Percentiles rank a stretch among this genome's conserved stretches.
These are phyloP conservation scores for Penicillium sp. DNA, from an alignment of 2,329 filamentous ascomycete species.

Conservation along the genomic window DNA sequence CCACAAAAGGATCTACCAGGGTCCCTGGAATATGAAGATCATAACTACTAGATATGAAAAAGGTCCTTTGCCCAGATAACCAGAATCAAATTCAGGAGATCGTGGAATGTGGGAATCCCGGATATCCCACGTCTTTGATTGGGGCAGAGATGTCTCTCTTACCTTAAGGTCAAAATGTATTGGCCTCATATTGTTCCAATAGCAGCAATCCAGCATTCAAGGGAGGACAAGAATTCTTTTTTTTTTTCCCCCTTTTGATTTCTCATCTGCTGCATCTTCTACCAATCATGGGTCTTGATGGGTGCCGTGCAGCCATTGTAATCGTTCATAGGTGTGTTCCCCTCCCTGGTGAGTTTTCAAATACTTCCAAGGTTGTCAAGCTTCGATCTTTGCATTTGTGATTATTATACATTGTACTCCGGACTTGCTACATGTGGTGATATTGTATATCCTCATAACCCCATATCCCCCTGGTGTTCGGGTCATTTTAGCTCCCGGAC, in stretches of 20 bases:
- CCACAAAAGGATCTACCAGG: not conserved
- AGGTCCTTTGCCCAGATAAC: too few species aligned
- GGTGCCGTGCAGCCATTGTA: slow-evolving; percentile 10
- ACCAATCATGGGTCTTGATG: slow-evolving; percentile 15
- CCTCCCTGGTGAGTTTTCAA: not conserved
- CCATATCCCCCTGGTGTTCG: too few species aligned
- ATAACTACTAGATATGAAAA: not conserved
- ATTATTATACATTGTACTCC: too few species aligned
- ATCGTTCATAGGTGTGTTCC: slow-evolving; percentile 13
- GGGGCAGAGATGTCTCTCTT: too few species aligned
- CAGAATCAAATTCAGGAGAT: not conserved
- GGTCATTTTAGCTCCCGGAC: not conserved
- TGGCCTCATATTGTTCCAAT: not conserved
- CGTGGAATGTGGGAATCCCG: not conserved
- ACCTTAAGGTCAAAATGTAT: too few species aligned
- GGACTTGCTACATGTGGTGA: too few species aligned
- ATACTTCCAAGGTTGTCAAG: not conserved
- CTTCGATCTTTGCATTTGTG: not conserved
- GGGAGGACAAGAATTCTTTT: too few species aligned
- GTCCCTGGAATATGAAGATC: not conserved
- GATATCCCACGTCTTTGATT: not conserved
- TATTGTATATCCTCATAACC: too few species aligned
- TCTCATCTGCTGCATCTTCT: not conserved
- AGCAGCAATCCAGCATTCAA: too few species aligned
- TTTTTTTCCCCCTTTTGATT: not conserved